Evolutionary conservation across 2,329 filamentous ascomycete genomes (phyloP).

Genomic region (Pseudogymnoascus sp.): DNA sequence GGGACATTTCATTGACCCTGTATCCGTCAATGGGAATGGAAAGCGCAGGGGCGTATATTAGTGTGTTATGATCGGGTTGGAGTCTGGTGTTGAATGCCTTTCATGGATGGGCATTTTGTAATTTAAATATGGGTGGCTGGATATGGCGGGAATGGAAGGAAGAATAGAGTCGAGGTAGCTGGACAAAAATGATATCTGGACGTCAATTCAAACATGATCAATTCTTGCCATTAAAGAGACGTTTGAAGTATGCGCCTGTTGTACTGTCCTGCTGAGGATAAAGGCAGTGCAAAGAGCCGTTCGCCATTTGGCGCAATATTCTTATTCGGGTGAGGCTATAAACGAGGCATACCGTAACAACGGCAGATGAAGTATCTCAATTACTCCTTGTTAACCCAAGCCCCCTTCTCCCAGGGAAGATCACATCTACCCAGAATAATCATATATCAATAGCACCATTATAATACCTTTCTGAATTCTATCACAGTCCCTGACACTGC

Average conservation of each 20-base stretch:
- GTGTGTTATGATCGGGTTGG: not conserved
- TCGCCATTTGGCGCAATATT: no score
- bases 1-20: conserved; percentile 29
- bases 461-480: not conserved
- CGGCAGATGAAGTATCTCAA: not conserved
- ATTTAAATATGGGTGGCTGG: conserved; percentile 2
- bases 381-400: not conserved
- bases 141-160: conserved; percentile 1
- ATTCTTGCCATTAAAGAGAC: not conserved
- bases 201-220: not conserved
- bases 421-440: not conserved
- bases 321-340: not conserved
- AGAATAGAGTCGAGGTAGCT: not conserved
- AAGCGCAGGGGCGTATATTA: conserved; percentile 11
- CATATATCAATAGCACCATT: not conserved
- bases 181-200: not conserved
- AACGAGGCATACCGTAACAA: not conserved
- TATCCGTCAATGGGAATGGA: not conserved
- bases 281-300: not conserved
- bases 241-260: not conserved
- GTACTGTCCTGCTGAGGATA: not conserved
- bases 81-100: conserved; percentile 5
- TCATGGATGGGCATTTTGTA: conserved; percentile 3
- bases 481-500: not conserved
- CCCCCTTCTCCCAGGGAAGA: no score